Base-by-base conservation (phyloP, 352 stramenopile species). In the Phytophthora citrophthora region DNA sequence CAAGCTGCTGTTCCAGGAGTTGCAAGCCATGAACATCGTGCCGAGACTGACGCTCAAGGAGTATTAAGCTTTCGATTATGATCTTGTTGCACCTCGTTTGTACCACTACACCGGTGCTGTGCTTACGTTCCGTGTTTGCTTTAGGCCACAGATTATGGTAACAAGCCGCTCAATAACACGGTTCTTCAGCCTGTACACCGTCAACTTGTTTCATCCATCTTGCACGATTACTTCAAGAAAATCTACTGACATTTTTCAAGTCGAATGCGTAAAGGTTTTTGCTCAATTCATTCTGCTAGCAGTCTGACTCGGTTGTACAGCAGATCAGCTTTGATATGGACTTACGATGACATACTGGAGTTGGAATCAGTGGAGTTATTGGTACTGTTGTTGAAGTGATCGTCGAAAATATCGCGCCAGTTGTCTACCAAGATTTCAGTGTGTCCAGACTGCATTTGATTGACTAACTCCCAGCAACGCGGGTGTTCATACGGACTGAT, bases 1-100 rank as follows among this genome's bases (percentile, higher is more conserved):
- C 75, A 99, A 99, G 80, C 75, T 99, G 65, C 78, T 99, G 11
- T 99, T 99, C 79, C 96, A 99, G 79, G 98, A 99, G 75, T 86
- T 99, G 26, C 70, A 74, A 53, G 97, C 95, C 31, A 99, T 99
- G 98, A 99, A 99, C 84, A 98, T 99, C 48, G 86, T 99, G 38
- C 97, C 97, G 20, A 90, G 97, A 67, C 72, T 99, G 44, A 98
- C 91, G 55, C 87, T 99, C 27, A 94, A 98, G 68, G 96, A 99
- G 65, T 93, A 90, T 61, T 93, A 88, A 71, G 31, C n/a, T 61
- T 43, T 45, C 20, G 32, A 41, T 41, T 53, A 48, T 45, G 32
- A 52, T 38, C 47, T 34, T 47, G 59, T 26, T 45, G 23, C 40
- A 40, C 58, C 49, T 66, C 23, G 41, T 67, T 50, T 71, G 49